A percentile compares a stretch with the other conserved stretches of the same genome.
These are phyloP conservation scores for Sarocladium oryzae DNA, from an alignment of 2,329 filamentous ascomycete genomes.

Conservation along the genomic window DNA sequence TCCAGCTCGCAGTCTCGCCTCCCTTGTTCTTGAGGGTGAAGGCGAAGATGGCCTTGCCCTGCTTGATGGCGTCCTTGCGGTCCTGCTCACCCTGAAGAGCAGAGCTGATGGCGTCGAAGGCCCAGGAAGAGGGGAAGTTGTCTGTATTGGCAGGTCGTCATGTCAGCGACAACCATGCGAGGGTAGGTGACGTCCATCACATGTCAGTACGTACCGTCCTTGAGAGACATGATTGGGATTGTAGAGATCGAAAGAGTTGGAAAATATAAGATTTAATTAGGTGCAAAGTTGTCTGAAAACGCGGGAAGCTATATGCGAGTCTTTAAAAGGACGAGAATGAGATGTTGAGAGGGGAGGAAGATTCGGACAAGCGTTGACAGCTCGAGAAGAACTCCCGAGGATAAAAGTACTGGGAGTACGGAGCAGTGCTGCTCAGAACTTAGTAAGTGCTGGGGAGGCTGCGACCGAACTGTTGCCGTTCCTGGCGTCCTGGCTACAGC, in stretches of 20 bases:
- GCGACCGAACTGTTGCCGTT: slow-evolving; percentile 6
- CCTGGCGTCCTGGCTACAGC: background rate
- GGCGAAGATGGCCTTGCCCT: slow-evolving; percentile 78
- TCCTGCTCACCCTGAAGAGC: slow-evolving; percentile 66
- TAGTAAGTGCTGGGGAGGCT: no score
- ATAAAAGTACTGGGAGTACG: no score
- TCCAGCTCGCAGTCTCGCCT: slow-evolving; percentile 79
- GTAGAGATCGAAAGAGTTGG: slow-evolving; percentile 1
- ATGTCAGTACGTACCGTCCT: slow-evolving; percentile 51
- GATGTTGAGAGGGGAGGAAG: background rate
- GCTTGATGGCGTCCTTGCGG: slow-evolving; percentile 82
- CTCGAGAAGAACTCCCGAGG: background rate
- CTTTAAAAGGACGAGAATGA: background rate
- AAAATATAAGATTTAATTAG: background rate
- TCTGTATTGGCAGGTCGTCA: slow-evolving; percentile 38
- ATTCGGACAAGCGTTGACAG: no score
- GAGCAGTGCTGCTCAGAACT: no score
- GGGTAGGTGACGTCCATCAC: no score
- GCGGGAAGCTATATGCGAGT: slow-evolving; percentile 3
- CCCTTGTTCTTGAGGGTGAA: slow-evolving; percentile 87
- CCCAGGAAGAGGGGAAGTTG: slow-evolving; percentile 81
- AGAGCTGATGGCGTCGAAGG: slow-evolving; percentile 81
- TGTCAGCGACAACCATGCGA: background rate
- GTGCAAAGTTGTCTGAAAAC: no score
- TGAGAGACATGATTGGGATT: slow-evolving; percentile 58